Evolutionary conservation across 345 rosid species (phyloP), one percentile per base, ranked within the genome.

Genomic region (Acer saccharum): DNA sequence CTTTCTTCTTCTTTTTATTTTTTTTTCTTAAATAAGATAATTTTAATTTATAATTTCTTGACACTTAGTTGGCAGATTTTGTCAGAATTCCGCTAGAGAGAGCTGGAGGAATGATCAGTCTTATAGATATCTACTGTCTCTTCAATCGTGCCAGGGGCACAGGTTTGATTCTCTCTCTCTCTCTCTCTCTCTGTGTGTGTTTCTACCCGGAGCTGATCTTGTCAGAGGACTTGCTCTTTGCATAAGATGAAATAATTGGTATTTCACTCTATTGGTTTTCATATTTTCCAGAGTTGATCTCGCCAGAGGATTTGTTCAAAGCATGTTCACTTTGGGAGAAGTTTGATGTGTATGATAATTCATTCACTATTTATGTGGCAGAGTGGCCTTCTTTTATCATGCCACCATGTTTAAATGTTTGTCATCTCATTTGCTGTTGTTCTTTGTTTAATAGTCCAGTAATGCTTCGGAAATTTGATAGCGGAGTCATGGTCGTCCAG

Each of bases 81-180:
- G 93, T 92, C 62, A 92, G 87, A 87, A 78, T 85, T 78, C 99
- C 98, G 3, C 82, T 94, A 60, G 94, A 94, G 83, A 90, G 87
- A 88, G 90, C 95, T 71, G 98, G 99, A 66, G 99, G 99, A 48
- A 90, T 96, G 98, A 92, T 96, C 81, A 94, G 90, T 78, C 98
- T 91, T 76, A 89, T 93, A 70, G 99, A 96, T 81, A 84, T 90
- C 65, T 94, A 92, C 80, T 96, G 97, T 84, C 95, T 92, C 81
- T 92, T 94, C 85, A 94, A 92, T 74, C 98, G 98, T 71, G 99
- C 98, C 72, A 89, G 98, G 39, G 98, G 99, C 77, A 96, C 98
- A 89, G 98, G 99, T 94, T 82, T 55, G 66, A 39, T 54, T 32
- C 76, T 41, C 10, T n/a, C 55, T 73, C 25, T 39, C 57, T 20